phyloP scores from a whole-genome alignment of 1,284 basidiomycete genomes.

The Fomitiporia mediterranea region DNA sequence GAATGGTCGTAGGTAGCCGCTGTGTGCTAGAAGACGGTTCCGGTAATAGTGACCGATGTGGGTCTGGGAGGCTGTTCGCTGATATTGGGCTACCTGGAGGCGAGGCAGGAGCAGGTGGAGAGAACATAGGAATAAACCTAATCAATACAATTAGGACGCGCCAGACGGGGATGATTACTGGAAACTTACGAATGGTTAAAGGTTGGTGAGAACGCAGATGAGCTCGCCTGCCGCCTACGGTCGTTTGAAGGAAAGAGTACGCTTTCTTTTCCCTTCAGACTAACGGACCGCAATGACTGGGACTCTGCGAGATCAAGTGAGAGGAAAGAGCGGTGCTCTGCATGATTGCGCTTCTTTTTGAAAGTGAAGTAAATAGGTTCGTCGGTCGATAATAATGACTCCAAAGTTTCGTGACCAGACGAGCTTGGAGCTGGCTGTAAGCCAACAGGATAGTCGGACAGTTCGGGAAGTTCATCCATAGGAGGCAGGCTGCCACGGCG shows the following conservation, averaged over 20 bases:
- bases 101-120: slow-evolving; percentile 10
- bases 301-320: slow-evolving; percentile 59
- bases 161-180: background rate
- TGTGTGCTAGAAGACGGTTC: background rate
- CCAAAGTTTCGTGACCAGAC: slow-evolving; percentile 26
- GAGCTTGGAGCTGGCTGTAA: slow-evolving; percentile 28
- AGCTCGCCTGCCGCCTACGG: background rate
- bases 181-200: slow-evolving; percentile 10
- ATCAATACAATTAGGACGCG: background rate
- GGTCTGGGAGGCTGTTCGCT: slow-evolving; percentile 10
- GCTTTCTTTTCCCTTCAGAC: slow-evolving; percentile 28
- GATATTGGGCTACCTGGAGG: slow-evolving; percentile 11
- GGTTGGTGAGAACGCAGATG: background rate
- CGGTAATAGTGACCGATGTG: background rate
- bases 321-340: slow-evolving; percentile 48
- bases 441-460: slow-evolving; percentile 21
- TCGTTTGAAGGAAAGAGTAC: slow-evolving; percentile 21
- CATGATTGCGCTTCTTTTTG: slow-evolving; percentile 36
- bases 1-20: background rate
- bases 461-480: slow-evolving; percentile 28
- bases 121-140: slow-evolving; percentile 10
- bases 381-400: slow-evolving; percentile 27
- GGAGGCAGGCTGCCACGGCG: slow-evolving; percentile 41
- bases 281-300: slow-evolving; percentile 40
- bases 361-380: slow-evolving; percentile 46